These are phyloP conservation scores for Beauveria brongniartii DNA, from an alignment of 2,329 filamentous ascomycete species.

Conservation along the genomic window DNA sequence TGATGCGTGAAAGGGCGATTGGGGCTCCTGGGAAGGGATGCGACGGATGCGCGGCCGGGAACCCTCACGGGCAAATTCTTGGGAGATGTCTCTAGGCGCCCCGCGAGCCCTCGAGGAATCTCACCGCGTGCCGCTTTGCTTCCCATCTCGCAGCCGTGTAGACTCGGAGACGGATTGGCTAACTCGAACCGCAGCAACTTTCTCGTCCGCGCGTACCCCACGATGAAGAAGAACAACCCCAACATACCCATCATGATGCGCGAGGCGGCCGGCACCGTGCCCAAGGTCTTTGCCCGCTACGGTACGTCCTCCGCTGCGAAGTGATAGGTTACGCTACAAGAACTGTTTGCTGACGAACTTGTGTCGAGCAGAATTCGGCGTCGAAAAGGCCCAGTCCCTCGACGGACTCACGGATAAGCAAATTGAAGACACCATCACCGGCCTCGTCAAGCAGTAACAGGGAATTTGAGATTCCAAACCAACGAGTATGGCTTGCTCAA, in stretches of 20 bases:
- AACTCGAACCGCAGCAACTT: slow-evolving; percentile 54
- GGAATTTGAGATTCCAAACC: too few species aligned
- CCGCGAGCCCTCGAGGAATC: too few species aligned
- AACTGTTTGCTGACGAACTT: not conserved
- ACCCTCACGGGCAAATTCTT: not conserved
- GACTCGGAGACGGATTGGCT: slow-evolving; percentile 1
- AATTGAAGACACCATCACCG: slow-evolving; percentile 50
- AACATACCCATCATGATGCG: slow-evolving; percentile 88
- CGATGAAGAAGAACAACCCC: slow-evolving; percentile 99
- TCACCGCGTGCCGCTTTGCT: not conserved
- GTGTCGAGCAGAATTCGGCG: slow-evolving; percentile 39
- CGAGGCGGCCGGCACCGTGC: slow-evolving; percentile 77
- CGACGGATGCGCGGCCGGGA: not conserved
- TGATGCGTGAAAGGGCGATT: not conserved
- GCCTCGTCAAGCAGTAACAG: slow-evolving; percentile 37
- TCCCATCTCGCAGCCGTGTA: not conserved
- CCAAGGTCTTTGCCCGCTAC: slow-evolving; percentile 86
- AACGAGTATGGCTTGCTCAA: not conserved
- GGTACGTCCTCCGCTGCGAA: slow-evolving; percentile 41
- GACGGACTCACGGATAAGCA: slow-evolving; percentile 54
- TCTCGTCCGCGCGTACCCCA: slow-evolving; percentile 83
- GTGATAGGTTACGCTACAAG: not conserved
- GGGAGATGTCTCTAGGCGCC: not conserved
- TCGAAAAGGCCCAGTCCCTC: slow-evolving; percentile 49
- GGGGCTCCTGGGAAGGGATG: not conserved